Conservation (phyloP, 179 eudicot species). For the Gypsophila paniculata region DNA sequence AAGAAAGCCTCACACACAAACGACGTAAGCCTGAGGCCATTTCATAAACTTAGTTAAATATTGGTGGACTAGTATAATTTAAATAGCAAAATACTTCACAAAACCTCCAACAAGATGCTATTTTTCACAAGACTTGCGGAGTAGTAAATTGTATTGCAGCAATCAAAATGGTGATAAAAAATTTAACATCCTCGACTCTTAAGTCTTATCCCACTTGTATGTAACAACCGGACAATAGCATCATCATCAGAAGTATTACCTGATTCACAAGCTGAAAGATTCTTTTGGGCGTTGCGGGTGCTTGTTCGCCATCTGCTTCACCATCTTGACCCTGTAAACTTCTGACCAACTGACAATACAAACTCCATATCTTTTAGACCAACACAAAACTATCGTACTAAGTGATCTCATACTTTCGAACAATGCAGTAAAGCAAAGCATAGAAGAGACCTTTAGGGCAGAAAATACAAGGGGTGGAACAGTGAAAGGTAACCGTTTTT, state of each 20-base stretch:
- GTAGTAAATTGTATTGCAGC: no score
- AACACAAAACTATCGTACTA: not conserved
- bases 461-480: conserved; percentile 80
- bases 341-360: conserved; percentile 63
- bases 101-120: not conserved
- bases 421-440: not conserved
- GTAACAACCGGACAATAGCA: not conserved
- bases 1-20: no score
- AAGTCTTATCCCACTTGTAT: no score
- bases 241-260: conserved; percentile 35
- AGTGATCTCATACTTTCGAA: not conserved
- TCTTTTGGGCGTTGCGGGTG: conserved; percentile 74
- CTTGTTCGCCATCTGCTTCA: conserved; percentile 70
- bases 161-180: not conserved
- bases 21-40: no score
- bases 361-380: not conserved
- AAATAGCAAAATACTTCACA: no score
- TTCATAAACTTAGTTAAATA: no score
- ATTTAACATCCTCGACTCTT: not conserved
- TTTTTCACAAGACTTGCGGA: not conserved
- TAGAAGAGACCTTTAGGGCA: conserved; percentile 64
- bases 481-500: conserved; percentile 83
- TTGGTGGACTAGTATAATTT: not conserved
- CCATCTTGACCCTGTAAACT: conserved; percentile 77
- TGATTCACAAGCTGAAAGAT: conserved; percentile 79